These are phyloP conservation scores for Hyaloperonospora arabidopsidis DNA, from an alignment of 352 stramenopile genomes.

Conservation along the genomic window DNA sequence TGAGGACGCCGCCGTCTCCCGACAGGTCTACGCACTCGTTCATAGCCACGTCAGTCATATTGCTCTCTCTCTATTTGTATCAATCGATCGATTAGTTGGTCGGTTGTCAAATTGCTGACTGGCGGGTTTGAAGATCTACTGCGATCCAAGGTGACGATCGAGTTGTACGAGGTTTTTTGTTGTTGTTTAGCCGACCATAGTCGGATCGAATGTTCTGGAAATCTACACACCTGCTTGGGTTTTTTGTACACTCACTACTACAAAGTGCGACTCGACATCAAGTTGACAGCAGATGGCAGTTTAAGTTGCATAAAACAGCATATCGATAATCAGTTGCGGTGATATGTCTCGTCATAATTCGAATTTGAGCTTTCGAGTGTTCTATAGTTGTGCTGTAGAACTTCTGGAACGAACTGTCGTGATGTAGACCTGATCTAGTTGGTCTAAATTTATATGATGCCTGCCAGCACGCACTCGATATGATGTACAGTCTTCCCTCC, in stretches of 20 bases:
- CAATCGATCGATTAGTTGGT: too few relatives aligned
- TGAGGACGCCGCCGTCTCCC: constrained; percentile 86
- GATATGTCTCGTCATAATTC: too few relatives aligned
- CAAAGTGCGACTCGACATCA: too few relatives aligned
- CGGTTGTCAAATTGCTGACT: constrained; percentile 19
- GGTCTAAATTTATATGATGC: too few relatives aligned
- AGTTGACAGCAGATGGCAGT: not conserved
- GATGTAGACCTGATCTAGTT: too few relatives aligned
- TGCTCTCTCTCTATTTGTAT: not conserved
- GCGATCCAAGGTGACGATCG: not conserved
- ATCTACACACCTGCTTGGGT: not conserved
- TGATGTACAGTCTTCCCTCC: too few relatives aligned
- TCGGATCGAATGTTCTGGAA: constrained; percentile 40
- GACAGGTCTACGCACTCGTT: constrained; percentile 62
- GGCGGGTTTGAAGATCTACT: constrained; percentile 10
- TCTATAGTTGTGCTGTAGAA: too few relatives aligned
- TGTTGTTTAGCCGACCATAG: not conserved
- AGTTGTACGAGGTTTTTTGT: constrained; percentile 4
- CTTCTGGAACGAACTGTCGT: too few relatives aligned
- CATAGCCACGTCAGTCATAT: constrained; percentile 34
- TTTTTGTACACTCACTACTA: not conserved
- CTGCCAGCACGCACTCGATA: too few relatives aligned
- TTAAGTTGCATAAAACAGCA: too few relatives aligned
- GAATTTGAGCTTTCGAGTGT: too few relatives aligned
- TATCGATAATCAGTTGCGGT: too few relatives aligned